Conservation (phyloP, 306 rosid species). For the Lathyrus tuberosus region DNA sequence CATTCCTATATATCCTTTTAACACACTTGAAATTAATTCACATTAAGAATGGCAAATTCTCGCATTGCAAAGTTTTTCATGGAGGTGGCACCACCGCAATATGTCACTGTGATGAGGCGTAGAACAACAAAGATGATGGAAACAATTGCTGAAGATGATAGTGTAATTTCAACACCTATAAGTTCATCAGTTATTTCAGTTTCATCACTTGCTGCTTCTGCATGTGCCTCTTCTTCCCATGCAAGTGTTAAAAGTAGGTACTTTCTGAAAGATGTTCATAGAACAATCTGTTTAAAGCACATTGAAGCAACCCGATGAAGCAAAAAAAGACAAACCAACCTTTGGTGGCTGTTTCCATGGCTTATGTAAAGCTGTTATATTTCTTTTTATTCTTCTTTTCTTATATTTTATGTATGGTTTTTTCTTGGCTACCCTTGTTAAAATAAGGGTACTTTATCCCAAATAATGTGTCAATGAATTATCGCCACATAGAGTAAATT, state of each 20-base stretch:
- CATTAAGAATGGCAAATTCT: background rate
- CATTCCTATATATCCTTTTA: background rate
- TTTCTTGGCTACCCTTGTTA: too few species aligned
- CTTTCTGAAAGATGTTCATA: constrained; percentile 28
- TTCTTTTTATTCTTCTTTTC: too few species aligned
- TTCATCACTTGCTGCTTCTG: constrained; percentile 34
- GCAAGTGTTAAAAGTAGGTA: constrained; percentile 38
- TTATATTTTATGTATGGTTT: too few species aligned
- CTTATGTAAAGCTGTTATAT: too few species aligned
- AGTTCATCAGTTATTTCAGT: background rate
- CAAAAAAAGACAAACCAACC: too few species aligned
- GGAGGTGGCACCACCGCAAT: constrained; percentile 92
- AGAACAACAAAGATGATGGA: constrained; percentile 45
- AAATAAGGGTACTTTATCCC: too few species aligned
- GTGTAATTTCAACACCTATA: background rate
- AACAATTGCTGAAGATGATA: constrained; percentile 13
- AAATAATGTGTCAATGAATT: too few species aligned
- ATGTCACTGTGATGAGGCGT: constrained; percentile 77
- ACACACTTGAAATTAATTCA: background rate
- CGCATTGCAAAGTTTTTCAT: too few species aligned
- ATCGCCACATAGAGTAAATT: too few species aligned
- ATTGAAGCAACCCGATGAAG: too few species aligned
- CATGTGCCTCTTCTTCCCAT: constrained; percentile 25
- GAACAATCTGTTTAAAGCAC: too few species aligned
- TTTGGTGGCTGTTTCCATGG: background rate